Evolutionary conservation across 441 rosid species (phyloP), one percentile per base, ranked within the genome.

Genomic region (Syzygium syzygioides): DNA sequence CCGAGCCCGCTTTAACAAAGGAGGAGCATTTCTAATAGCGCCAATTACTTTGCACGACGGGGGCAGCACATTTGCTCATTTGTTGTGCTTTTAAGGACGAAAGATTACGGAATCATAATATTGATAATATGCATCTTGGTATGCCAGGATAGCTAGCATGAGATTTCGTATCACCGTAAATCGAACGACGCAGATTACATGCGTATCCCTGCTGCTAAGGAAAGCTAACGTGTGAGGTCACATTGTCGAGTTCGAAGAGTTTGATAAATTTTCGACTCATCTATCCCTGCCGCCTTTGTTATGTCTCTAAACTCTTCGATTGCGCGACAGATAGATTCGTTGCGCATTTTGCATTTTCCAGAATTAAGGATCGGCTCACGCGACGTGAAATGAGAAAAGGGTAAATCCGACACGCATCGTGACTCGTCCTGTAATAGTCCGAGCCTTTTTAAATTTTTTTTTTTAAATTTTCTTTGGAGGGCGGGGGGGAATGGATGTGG

Each of bases 321-420:
- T 54, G 56, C 15, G 7, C 2, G 20, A 54, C 7, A 18, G 5
- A 55, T 18, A 17, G 56, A 18, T 55, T 55, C 20, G 8, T 17
- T 53, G 54, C 5, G 5, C 17, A 4, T 28, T 2, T 45, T 60
- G 28, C n/a, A 28, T 60, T 60, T 60, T 59, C 0, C 18, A 3
- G 1, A 13, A 28, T 4, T 60, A 6, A 14, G n/a, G 32, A 28
- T 60, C 2, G 32, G 48, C 48, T 45, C 48, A 45, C 48, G 48
- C 48, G 7, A 45, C 7, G 1, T 45, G 48, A 45, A 45, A 60
- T 1, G 14, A 28, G 17, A 0, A 26, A 13, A 4, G 7, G 30
- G 26, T 7, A 25, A 26, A 2, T 59, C 26, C 1, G 32, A 13
- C 9, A 1, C 0, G 4, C n/a, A 26, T 3, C 1, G 0, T 59